Base-by-base conservation (phyloP, 139 green algal genomes). In the Chlorella sorokiniana region DNA sequence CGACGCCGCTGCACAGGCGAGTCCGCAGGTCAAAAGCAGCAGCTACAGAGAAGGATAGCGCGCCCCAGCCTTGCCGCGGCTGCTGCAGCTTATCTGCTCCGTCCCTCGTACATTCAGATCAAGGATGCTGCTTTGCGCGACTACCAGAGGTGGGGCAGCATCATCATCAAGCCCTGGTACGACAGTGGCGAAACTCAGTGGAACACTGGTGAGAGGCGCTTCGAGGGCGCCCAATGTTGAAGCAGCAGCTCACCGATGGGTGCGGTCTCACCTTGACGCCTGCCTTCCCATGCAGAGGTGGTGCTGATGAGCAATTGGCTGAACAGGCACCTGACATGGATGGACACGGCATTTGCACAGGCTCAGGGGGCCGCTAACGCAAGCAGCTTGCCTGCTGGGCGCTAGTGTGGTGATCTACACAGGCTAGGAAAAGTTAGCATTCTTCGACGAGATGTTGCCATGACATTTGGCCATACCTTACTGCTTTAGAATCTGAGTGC, bases 321-420 rank as follows among this genome's bases (percentile, higher is more conserved):
- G 25, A 22, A 61, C n/a, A 25, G 63, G 48, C 80, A 75, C 54
- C 18, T 86, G 61, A 38, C 54, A 9, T 89, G 85, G 85, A 74
- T 89, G 81, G 85, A 86, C 56, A 68, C 25, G 4, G 85, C 71
- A 0, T 61, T 83, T n/a, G 31, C 45, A 6, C 45, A 54, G 35
- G 78, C 69, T 33, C 48, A 59, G 48, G 16, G 48, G 8, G 27
- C 29, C 61, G 27, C 61, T 9, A 40, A 14, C 11, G 11, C 61
- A 10, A 33, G 18, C 27, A 68, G 25, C 27, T n/a, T n/a, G n/a
- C 61, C 64, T 38, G 33, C 64, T 6, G 33, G 64, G 64, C 64
- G 64, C 64, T 29, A n/a, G 11, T 71, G 31, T 31, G 61, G 61
- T n/a, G n/a, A n/a, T n/a, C n/a, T n/a, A n/a, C n/a, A n/a, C n/a